phyloP scores from a whole-genome alignment of 768 basidiomycete species.

The Russula compacta region DNA sequence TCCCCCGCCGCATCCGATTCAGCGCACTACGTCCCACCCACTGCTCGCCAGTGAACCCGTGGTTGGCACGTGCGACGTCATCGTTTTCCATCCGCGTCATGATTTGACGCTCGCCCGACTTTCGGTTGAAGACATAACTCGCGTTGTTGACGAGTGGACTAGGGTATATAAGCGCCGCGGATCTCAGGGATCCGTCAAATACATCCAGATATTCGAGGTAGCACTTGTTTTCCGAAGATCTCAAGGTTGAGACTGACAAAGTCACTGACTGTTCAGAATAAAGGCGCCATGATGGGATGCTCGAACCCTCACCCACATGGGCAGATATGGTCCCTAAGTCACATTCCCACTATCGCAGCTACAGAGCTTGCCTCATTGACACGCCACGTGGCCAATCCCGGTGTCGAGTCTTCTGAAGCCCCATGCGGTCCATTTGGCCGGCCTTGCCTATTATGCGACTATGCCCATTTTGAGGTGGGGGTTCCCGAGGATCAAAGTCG shows the following conservation, averaged over 20 bases:
- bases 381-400: conserved; percentile 34
- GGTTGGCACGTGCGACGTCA: conserved; percentile 75
- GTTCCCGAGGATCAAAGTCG: conserved; percentile 40
- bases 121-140: conserved; percentile 42
- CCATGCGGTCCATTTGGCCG: conserved; percentile 48
- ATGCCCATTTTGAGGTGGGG: conserved; percentile 55
- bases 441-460: conserved; percentile 73
- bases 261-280: conserved; percentile 48
- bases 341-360: conserved; percentile 59
- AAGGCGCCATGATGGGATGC: conserved; percentile 92
- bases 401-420: conserved; percentile 34
- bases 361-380: conserved; percentile 54
- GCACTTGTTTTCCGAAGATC: background rate
- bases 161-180: conserved; percentile 53
- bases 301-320: conserved; percentile 93
- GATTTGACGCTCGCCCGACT: conserved; percentile 77
- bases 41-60: conserved; percentile 59
- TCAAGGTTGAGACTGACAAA: background rate
- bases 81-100: conserved; percentile 81
- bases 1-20: conserved; percentile 46
- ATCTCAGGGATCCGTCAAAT: conserved; percentile 54
- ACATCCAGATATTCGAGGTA: conserved; percentile 90
- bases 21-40: conserved; percentile 47
- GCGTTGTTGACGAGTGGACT: conserved; percentile 68
- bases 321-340: conserved; percentile 76